Evolutionary conservation across 2,329 filamentous ascomycete genomes (phyloP), one percentile per base, ranked within the genome.

Genomic region (Colletotrichum australisinense): DNA sequence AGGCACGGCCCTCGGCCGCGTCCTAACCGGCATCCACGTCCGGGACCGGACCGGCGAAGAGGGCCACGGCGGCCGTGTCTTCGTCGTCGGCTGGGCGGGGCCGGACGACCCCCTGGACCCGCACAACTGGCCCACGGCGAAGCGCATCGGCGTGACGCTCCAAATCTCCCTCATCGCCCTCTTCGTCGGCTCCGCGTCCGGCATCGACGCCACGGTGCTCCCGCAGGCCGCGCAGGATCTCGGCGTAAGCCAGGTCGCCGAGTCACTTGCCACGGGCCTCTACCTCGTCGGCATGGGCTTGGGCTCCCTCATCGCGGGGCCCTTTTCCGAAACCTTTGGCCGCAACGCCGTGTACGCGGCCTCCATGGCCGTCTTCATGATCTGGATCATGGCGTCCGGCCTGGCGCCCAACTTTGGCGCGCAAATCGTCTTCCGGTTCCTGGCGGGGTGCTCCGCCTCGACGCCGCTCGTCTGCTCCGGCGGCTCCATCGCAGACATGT

Each of bases 181-280:
- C 32, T 83, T 88, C 0, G 87, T 90, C 0, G 85, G 85, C 4
- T 81, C 85, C 1, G 88, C 88, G 0, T 88, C 86, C 4, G 85
- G 87, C 0, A 89, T 91, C 53, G 88, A 90, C 67, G 86, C 87
- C 1, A 83, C 83, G 0, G 86, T 87, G 1, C 74, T 88, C 0
- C 81, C 81, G 0, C 83, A 87, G 73, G 87, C 86, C 0, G 82
- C 84, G 0, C 75, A 75, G 24, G 84, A 85, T 0, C 86, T 89
- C 57, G 81, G 83, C 0, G 88, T 89, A 0, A 84, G 84, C 30
- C 81, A 88, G 52, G 85, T 89, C 4, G 85, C 85, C 0, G 88
- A 85, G 76, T 86, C 84, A 11, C 76, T 89, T 28, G 85, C 86
- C 0, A 90, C 84, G 58, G 84, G 80, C 0, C 56, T 82, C 0